These are phyloP conservation scores for Barnettozyma wickerhamii DNA, from an alignment of 805 yeast species.

Conservation along the genomic window DNA sequence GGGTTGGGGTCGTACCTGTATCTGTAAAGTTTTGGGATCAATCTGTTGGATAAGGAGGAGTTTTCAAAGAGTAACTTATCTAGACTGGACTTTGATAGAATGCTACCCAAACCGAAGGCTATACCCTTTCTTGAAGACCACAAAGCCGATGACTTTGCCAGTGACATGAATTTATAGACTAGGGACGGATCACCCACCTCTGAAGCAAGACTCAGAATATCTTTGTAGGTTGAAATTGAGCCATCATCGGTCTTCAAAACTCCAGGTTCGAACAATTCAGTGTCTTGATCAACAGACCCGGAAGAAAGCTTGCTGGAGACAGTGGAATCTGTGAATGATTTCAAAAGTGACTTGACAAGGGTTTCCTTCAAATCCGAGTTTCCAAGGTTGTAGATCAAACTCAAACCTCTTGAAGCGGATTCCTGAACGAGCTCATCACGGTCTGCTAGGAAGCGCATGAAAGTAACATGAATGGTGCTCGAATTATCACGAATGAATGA, in stretches of 20 bases:
- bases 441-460: constrained; percentile 75
- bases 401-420: constrained; percentile 84
- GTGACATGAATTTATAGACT: constrained; percentile 90
- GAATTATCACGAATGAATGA: constrained; percentile 37
- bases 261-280: constrained; percentile 83
- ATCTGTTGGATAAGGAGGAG: constrained; percentile 46
- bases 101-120: constrained; percentile 88
- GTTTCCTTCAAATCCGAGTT: constrained; percentile 61
- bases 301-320: constrained; percentile 41
- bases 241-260: constrained; percentile 76
- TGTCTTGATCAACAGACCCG: constrained; percentile 73
- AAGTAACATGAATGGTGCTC: constrained; percentile 63
- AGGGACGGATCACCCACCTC: constrained; percentile 95
- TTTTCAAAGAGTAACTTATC: constrained; percentile 56
- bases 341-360: constrained; percentile 66
- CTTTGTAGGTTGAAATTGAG: constrained; percentile 87
- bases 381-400: constrained; percentile 77
- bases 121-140: constrained; percentile 95
- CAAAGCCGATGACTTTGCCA: constrained; percentile 79
- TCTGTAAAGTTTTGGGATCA: constrained; percentile 79
- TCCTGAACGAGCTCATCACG: constrained; percentile 89
- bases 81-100: constrained; percentile 73
- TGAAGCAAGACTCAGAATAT: constrained; percentile 79
- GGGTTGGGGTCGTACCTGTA: constrained; percentile 82
- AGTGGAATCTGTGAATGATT: constrained; percentile 72